Base-by-base conservation (phyloP, 1,139 yeast genomes). In the Pichia sp. region DNA sequence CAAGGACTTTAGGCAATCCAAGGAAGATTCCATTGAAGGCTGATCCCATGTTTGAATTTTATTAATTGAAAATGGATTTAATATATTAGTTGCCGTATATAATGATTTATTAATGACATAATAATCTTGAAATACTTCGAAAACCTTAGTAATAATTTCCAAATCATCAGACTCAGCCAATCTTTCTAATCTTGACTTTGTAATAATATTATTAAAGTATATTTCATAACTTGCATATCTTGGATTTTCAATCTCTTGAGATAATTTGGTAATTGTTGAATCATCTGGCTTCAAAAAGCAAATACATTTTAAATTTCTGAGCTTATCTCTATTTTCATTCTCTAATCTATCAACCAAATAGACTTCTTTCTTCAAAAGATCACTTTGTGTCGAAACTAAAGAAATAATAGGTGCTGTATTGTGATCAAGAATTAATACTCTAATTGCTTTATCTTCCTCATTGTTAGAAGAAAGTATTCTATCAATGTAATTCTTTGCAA, bases 111-210 rank as follows among this genome's bases (percentile, higher is more conserved):
- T 87, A 44, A 89, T 68, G 6, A 86, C 80, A 51, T 77, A 71
- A 61, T 83, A 90, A 62, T 92, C 97, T 53, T 83, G 87, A 59
- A 87, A 92, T 40, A 89, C 61, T 60, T 92, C 98, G 32, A 82
- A 78, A 3, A 92, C 89, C 51, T 76, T 77, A 5, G 74, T 67
- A 8, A 94, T 85, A 6, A 80, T 78, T 59, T 90, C 98, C 56
- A 80, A 73, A 59, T 87, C 94, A 63, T 92, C 99, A 3, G 87
- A 77, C 62, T 87, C 96, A 0, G 98, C 98, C 35, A 92, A 62
- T 45, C 84, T 73, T 61, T 94, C 99, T 53, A 92, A 64, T 51
- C 86, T 85, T 31, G 80, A 70, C 64, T 90, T 90, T 44, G 78
- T 71, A 30, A 89, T 73, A 25, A 80, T 69, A 61, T 89, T 89